Base-by-base conservation (phyloP, 805 yeast species). In the Metschnikowia colocasiae region DNA sequence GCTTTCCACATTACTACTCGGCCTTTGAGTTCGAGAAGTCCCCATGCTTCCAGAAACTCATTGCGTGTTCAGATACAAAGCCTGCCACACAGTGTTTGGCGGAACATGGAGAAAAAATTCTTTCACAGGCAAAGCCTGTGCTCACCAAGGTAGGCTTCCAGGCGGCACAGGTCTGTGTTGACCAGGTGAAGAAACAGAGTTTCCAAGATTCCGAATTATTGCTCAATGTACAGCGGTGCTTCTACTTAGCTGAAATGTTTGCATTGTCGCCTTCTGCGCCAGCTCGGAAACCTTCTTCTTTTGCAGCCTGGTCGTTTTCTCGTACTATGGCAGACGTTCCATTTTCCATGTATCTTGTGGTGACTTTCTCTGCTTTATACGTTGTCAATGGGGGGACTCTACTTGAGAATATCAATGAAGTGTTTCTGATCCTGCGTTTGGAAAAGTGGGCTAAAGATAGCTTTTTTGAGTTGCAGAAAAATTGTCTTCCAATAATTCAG, bases 171-270 rank as follows among this genome's bases (percentile, higher is more conserved):
- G 43, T 23, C 6, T 52, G 55, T 27, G n/a, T 50, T 5, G 41
- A 15, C 13, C 44, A 45, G n/a, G 44, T 46, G n/a, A 46, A 43
- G 18, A 27, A 34, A 10, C 44, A 16, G 18, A 32, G 23, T 8
- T 23, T 36, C 27, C 49, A 40, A 6, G 55, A 52, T 18, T 26
- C 49, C 19, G 43, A 39, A 16, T 26, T 50, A 12, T 26, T 52
- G 15, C 45, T 51, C 33, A 25, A 37, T n/a, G 47, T 49, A 5
- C 57, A 51, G 26, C 37, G 38, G 13, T 53, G 57, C 30, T 47
- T 51, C 25, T 39, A 51, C 41, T 22, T 46, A 22, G 51, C 53
- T 1, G 49, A 48, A 27, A 30, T 38, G 37, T 29, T 44, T 15
- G 37, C 43, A 7, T 26, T 19, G 15, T 35, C 33, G 8, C 37